phyloP scores from a whole-genome alignment of 1,284 basidiomycete genomes.

The Malassezia sp. region DNA sequence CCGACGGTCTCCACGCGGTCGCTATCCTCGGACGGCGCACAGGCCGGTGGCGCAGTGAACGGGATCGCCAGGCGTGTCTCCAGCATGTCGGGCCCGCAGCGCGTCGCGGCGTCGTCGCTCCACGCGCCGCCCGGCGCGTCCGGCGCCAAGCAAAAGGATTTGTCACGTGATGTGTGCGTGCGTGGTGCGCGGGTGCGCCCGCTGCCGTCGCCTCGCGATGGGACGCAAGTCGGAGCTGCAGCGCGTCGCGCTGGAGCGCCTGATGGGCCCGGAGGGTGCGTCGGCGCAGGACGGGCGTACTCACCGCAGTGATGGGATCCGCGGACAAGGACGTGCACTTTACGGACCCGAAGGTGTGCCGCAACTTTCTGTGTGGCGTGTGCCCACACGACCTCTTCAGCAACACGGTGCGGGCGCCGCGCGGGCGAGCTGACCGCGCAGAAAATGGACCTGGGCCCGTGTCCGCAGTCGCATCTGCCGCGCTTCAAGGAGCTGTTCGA shows the following conservation, averaged over 20 bases:
- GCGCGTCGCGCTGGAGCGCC: constrained; percentile 70
- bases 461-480: constrained; percentile 90
- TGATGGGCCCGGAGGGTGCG: constrained; percentile 45
- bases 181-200: not conserved
- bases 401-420: constrained; percentile 66
- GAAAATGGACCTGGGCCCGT: constrained; percentile 99
- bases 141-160: not conserved
- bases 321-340: constrained; percentile 60
- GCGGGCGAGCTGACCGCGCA: constrained; percentile 44
- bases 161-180: constrained; percentile 5
- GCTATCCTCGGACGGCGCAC: not conserved
- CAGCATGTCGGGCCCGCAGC: not conserved
- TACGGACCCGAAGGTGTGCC: constrained; percentile 97
- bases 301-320: constrained; percentile 35
- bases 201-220: constrained; percentile 20
- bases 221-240: constrained; percentile 61
- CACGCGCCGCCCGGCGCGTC: not conserved
- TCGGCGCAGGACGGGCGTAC: not conserved
- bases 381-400: constrained; percentile 96
- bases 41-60: not conserved
- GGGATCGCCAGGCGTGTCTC: constrained; percentile 8
- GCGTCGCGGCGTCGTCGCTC: not conserved
- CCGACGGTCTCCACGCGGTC: constrained; percentile 1
- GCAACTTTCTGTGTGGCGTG: constrained; percentile 92
- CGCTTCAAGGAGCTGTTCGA: constrained; percentile 83